Percentiles rank a stretch among this genome's conserved stretches.
phyloP scores from a whole-genome alignment of 306 rosid genomes.

The Cicer arietinum region DNA sequence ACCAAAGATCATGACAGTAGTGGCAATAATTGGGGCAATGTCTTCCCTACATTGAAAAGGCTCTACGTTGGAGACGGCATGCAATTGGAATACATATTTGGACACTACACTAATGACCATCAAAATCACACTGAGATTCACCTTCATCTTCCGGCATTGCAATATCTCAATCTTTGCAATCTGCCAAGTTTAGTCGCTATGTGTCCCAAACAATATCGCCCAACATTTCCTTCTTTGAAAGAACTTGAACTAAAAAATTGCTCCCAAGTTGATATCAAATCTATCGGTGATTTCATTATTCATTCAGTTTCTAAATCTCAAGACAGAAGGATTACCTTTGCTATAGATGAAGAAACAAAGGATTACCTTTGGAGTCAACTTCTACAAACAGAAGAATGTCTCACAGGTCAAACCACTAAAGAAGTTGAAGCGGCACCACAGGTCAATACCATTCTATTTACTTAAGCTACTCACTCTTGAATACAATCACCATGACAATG shows the following conservation, averaged over 20 bases:
- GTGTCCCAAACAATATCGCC: background rate
- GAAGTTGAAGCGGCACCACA: too few species aligned
- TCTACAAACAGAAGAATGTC: too few species aligned
- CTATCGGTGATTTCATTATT: background rate
- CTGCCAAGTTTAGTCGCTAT: background rate
- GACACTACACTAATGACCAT: background rate
- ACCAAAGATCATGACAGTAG: background rate
- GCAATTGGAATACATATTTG: conserved; percentile 18
- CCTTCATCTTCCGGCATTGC: background rate
- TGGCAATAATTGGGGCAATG: too few species aligned
- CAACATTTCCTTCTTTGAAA: background rate
- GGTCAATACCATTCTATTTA: too few species aligned
- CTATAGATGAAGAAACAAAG: too few species aligned
- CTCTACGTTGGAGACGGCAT: background rate
- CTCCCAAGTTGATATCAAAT: background rate
- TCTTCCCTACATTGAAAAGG: background rate
- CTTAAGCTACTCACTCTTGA: too few species aligned
- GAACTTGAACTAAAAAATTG: accelerated
- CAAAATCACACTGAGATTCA: background rate
- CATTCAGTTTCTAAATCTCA: background rate
- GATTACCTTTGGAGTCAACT: too few species aligned
- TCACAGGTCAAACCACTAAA: too few species aligned
- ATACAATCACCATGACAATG: too few species aligned
- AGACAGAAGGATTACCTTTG: too few species aligned
- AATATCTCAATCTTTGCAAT: accelerated